Evolutionary conservation across 1,139 yeast genomes (phyloP), one percentile per base, ranked within the genome.

Genomic region (Zygoascus hellenicus): DNA sequence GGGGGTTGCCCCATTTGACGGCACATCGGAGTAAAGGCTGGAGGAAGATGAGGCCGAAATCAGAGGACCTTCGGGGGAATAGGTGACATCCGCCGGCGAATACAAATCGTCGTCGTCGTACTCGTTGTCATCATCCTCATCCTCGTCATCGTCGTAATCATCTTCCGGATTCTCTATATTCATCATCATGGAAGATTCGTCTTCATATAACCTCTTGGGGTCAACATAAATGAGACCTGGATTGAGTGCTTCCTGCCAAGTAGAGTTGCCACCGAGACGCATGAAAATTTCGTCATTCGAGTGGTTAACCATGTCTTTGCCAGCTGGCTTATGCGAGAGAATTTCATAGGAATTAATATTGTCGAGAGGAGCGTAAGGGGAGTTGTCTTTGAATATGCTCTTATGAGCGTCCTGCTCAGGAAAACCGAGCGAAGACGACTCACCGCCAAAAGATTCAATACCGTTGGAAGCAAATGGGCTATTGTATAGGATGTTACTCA

Each of bases 101-200:
- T 38, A 42, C 16, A 42, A 43, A 28, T 45, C 44, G 33, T 52
- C 58, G 33, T 62, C 60, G 19, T 47, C 46, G 26, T 54, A 49
- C 59, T 54, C 56, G 54, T 49, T 39, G 51, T 50, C 50, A 49
- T 54, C 44, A 57, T 55, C 50, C 54, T 46, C 43, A 14, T 50
- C 56, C 13, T 50, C 51, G 53, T 52, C 53, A n/a, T 63, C 67
- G 13, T 66, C 65, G 38, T 62, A 61, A 43, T 66, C 70, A n/a
- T 59, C 63, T 31, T 59, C 62, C 26, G 37, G 40, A 33, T 41
- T 33, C 15, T 42, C 38, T 16, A 41, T 13, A 16, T 31, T 13
- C 13, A 32, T 32, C 31, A 28, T 35, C 30, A 42, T 34, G 13
- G 29, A 7, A 16, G 43, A 34, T 36, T 33, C 48, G n/a, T 42